These are phyloP conservation scores for Leccinum imitatum DNA, from an alignment of 768 basidiomycete species.

Conservation along the genomic window DNA sequence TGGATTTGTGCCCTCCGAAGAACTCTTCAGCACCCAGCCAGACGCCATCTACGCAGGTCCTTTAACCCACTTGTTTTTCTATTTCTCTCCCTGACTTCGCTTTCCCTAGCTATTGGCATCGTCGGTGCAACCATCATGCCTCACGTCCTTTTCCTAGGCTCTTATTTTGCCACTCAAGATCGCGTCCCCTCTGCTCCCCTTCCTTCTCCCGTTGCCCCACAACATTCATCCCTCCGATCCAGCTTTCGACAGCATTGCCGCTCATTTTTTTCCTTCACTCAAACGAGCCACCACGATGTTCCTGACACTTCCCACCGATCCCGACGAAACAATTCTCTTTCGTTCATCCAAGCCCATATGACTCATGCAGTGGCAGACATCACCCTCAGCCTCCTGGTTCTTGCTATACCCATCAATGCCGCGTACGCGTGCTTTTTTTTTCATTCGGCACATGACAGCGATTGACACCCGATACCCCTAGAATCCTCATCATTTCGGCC, in stretches of 20 bases:
- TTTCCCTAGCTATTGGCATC: slow-evolving; percentile 37
- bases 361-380: slow-evolving; percentile 48
- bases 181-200: slow-evolving; percentile 36
- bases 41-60: slow-evolving; percentile 35
- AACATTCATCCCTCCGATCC: neutral
- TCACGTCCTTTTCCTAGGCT: slow-evolving; percentile 55
- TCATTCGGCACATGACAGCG: neutral
- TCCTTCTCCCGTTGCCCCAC: slow-evolving; percentile 6
- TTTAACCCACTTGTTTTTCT: slow-evolving; percentile 3
- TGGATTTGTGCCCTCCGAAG: slow-evolving; percentile 37
- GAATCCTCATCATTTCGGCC: slow-evolving; percentile 39
- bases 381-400: slow-evolving; percentile 39
- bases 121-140: slow-evolving; percentile 60
- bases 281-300: slow-evolving; percentile 3
- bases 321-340: slow-evolving; percentile 33
- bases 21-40: slow-evolving; percentile 39
- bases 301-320: slow-evolving; percentile 17
- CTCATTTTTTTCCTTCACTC: slow-evolving; percentile 8
- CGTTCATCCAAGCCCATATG: slow-evolving; percentile 41
- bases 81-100: slow-evolving; percentile 20
- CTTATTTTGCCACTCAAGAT: slow-evolving; percentile 10
- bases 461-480: slow-evolving; percentile 4
- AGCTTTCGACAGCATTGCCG: neutral
- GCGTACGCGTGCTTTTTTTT: slow-evolving; percentile 22
- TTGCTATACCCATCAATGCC: slow-evolving; percentile 50